Conservation (phyloP, 495 filamentous ascomycete species). For the Xylaria acuta region DNA sequence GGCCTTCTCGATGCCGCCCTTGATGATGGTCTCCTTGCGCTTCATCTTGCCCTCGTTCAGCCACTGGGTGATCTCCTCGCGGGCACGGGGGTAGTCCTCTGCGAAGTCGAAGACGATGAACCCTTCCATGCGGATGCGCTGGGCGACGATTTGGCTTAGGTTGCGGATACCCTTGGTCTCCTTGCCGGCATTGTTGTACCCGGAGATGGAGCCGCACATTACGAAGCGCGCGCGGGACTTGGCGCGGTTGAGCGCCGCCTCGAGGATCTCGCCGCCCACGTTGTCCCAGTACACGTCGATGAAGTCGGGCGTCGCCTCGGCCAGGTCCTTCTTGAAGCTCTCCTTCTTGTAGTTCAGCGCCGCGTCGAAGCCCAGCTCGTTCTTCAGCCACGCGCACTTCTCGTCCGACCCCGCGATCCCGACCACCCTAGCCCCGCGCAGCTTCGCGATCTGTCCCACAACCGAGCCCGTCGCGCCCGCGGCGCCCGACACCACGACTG, state of each 20-base stretch:
- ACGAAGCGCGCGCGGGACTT: conserved; percentile 64
- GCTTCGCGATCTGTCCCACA: conserved; percentile 72
- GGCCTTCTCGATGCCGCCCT: conserved; percentile 57
- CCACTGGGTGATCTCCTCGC: conserved; percentile 57
- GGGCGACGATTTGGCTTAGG: conserved; percentile 42
- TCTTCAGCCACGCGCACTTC: conserved; percentile 66
- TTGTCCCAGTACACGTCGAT: conserved; percentile 77
- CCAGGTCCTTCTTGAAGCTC: conserved; percentile 63
- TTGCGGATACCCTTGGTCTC: conserved; percentile 41
- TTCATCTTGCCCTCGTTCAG: conserved; percentile 62
- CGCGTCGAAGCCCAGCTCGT: conserved; percentile 67
- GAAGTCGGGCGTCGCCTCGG: conserved; percentile 62
- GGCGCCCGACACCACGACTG: conserved; percentile 71
- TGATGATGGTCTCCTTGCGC: conserved; percentile 61
- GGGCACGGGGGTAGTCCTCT: conserved; percentile 47
- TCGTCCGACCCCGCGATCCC: conserved; percentile 71
- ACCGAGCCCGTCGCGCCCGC: conserved; percentile 75
- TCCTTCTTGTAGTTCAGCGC: conserved; percentile 71
- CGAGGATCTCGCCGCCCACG: conserved; percentile 58
- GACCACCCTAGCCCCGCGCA: conserved; percentile 64
- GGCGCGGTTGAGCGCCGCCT: conserved; percentile 63
- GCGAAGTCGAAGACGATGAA: conserved; percentile 67
- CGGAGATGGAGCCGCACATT: conserved; percentile 61
- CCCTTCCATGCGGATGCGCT: conserved; percentile 60
- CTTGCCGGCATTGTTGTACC: conserved; percentile 48